These are phyloP conservation scores for Cenococcum geophilum DNA, from an alignment of 495 filamentous ascomycete genomes.

Conservation along the genomic window DNA sequence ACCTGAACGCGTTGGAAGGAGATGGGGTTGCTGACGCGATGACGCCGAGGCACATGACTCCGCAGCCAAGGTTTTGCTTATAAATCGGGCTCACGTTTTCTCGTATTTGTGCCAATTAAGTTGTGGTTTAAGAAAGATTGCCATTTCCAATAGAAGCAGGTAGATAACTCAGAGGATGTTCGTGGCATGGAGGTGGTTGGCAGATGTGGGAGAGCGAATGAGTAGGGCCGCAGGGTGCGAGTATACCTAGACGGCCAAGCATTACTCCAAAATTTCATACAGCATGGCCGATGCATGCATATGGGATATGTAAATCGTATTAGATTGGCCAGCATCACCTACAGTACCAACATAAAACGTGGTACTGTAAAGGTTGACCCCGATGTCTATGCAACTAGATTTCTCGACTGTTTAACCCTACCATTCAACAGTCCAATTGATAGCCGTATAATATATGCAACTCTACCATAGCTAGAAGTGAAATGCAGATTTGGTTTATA, in stretches of 20 bases:
- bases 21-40: conserved; percentile 13
- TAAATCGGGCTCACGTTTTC: conserved; percentile 7
- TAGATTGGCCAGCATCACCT: no score
- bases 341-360: no score
- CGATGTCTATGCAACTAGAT: no score
- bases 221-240: no score
- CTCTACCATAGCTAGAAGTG: background rate
- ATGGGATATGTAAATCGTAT: no score
- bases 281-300: background rate
- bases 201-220: no score
- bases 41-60: conserved; percentile 23
- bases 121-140: no score
- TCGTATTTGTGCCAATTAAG: background rate
- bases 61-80: conserved; percentile 15
- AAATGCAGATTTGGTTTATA: background rate
- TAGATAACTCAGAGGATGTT: no score
- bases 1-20: conserved; percentile 11
- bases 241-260: no score
- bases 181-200: no score
- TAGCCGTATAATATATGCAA: background rate
- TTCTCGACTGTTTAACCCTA: background rate
- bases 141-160: no score
- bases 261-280: background rate
- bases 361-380: no score
- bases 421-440: background rate